Conservation (phyloP, 2,329 filamentous ascomycete species). For the Pseudophaeomoniella oleicola region DNA sequence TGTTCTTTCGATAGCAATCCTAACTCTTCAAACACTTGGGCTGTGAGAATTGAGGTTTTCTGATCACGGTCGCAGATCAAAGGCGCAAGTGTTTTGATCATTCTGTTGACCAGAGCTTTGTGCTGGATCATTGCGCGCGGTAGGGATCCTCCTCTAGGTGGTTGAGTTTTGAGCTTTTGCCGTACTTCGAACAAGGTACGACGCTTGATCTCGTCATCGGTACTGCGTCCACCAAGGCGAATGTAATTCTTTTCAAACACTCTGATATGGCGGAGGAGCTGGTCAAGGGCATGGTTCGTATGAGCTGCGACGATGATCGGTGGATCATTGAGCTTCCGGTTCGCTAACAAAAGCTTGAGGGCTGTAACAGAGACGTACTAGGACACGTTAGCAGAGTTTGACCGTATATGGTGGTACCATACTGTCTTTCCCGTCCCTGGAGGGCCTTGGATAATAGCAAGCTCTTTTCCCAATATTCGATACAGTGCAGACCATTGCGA, state of each 20-base stretch:
- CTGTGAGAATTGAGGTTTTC: constrained; percentile 32
- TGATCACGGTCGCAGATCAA: constrained; percentile 19
- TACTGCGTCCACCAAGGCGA: constrained; percentile 55
- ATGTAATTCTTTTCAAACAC: constrained; percentile 48
- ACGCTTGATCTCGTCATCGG: constrained; percentile 48
- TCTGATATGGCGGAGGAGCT: constrained; percentile 53
- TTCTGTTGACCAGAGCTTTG: constrained; percentile 24
- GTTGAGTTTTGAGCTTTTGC: constrained; percentile 15
- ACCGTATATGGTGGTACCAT: too few species aligned
- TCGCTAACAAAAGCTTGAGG: constrained; percentile 49
- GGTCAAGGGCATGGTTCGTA: constrained; percentile 83
- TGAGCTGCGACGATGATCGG: constrained; percentile 72
- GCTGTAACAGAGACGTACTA: constrained; percentile 64
- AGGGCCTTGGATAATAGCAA: constrained; percentile 73
- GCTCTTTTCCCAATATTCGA: constrained; percentile 53
- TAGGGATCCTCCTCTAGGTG: constrained; percentile 25
- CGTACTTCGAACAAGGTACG: constrained; percentile 53
- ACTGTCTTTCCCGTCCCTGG: constrained; percentile 70
- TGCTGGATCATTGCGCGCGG: constrained; percentile 25
- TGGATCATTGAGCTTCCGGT: constrained; percentile 39
- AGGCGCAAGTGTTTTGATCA: constrained; percentile 27
- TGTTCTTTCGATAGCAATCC: constrained; percentile 50
- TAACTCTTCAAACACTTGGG: constrained; percentile 37
- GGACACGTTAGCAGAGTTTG: too few species aligned
- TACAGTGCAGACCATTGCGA: constrained; percentile 58